phyloP scores from a whole-genome alignment of 441 rosid genomes.

The Erysimum pusillum region DNA sequence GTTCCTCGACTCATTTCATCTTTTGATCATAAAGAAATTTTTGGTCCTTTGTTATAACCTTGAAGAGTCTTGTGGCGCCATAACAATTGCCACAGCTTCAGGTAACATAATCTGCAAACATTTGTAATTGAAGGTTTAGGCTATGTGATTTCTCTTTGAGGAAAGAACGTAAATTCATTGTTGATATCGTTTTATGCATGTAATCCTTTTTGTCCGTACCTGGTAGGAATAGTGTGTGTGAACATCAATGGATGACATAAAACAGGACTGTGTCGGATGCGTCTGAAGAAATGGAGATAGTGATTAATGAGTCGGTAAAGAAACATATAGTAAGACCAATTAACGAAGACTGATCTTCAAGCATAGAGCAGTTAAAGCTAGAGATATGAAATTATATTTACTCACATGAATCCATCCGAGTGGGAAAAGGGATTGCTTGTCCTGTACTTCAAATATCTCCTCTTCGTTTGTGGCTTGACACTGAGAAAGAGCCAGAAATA shows the following conservation, averaged over 20 bases:
- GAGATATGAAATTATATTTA: conserved; percentile 23
- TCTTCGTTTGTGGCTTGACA: conserved; percentile 98
- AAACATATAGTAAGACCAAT: conserved; percentile 4
- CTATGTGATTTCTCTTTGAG: not conserved
- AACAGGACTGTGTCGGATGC: conserved; percentile 98
- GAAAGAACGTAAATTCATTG: not conserved
- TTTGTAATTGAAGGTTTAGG: not conserved
- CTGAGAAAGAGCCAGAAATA: conserved; percentile 50
- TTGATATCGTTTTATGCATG: not conserved
- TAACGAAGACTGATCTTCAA: not conserved
- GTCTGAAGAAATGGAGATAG: conserved; percentile 67
- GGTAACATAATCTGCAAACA: conserved; percentile 89
- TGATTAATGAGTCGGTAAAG: conserved; percentile 18
- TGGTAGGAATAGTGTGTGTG: conserved; percentile 98
- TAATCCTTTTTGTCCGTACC: conserved; percentile 50
- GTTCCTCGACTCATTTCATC: not conserved
- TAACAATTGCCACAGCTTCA: conserved; percentile 94
- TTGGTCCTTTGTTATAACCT: conserved; percentile 53
- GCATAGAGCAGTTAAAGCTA: not conserved
- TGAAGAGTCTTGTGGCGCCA: conserved; percentile 89
- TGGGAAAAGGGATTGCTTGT: conserved; percentile 89
- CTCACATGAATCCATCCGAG: conserved; percentile 99
- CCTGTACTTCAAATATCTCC: conserved; percentile 98
- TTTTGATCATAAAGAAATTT: not conserved
- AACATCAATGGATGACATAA: conserved; percentile 97